A percentile compares a stretch with the other conserved stretches of the same genome.
These are phyloP conservation scores for Chaetomium globosum DNA, from an alignment of 2,329 filamentous ascomycete species.

Conservation along the genomic window DNA sequence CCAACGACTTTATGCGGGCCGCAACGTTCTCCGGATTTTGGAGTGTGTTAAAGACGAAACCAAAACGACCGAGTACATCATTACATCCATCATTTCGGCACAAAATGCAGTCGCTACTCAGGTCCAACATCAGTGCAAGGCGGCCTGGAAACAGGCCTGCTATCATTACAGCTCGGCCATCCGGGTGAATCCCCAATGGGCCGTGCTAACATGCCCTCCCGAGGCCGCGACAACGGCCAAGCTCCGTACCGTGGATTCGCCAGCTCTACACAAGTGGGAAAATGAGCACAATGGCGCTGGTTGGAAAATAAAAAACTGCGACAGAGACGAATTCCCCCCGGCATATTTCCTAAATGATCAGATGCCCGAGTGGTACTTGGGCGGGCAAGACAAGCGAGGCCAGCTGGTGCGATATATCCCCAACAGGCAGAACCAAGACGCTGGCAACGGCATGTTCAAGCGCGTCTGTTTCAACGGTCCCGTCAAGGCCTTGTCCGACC, in stretches of 20 bases:
- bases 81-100: neutral
- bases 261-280: neutral
- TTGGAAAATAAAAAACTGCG: neutral
- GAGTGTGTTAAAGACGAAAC: neutral
- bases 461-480: too few relatives aligned
- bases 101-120: neutral
- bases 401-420: neutral
- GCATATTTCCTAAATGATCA: neutral
- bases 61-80: neutral
- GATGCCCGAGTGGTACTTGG: neutral
- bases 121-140: neutral
- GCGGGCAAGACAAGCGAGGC: neutral
- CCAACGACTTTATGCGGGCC: neutral
- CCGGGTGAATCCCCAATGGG: neutral
- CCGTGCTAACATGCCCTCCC: neutral
- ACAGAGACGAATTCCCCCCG: neutral
- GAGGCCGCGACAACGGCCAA: too few relatives aligned
- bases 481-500: too few relatives aligned
- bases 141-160: neutral
- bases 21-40: neutral
- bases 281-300: neutral
- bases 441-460: too few relatives aligned
- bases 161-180: conserved; percentile 9
- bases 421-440: neutral
- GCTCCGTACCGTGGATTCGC: neutral